Evolutionary conservation across 257 asterid species (phyloP).

Genomic region (Solanum lignicaule): DNA sequence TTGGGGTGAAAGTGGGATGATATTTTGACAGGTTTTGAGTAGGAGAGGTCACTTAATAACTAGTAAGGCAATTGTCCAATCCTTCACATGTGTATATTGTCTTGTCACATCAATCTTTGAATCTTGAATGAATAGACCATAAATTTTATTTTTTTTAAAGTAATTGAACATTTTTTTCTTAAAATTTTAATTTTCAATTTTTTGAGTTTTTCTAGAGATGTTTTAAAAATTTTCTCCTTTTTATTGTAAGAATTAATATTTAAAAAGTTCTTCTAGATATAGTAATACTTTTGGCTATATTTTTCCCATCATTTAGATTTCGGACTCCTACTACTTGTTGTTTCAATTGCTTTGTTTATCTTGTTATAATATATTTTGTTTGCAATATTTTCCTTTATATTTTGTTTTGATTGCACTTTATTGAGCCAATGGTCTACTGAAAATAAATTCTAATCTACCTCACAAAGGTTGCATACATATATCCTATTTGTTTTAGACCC

Average conservation of each 20-base stretch:
- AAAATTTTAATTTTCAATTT: not conserved
- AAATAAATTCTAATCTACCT: not conserved
- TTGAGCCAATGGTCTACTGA: rapidly evolving
- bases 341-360: not conserved
- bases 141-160: not conserved
- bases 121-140: not conserved
- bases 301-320: no score
- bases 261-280: not conserved
- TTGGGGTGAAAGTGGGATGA: not conserved
- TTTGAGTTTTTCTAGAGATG: not conserved
- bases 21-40: constrained; percentile 9
- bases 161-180: not conserved
- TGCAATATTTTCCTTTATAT: not conserved
- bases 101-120: constrained; percentile 37
- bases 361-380: no score
- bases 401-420: not conserved
- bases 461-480: rapidly evolving
- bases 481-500: not conserved
- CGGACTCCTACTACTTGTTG: no score
- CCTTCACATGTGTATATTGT: constrained; percentile 44
- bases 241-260: not conserved
- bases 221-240: not conserved
- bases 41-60: constrained; percentile 26
- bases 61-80: constrained; percentile 13
- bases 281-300: not conserved